A percentile compares a stretch with the other conserved stretches of the same genome.
Conservation (phyloP, 768 basidiomycete species). For the Hygrocybe coccinea region DNA sequence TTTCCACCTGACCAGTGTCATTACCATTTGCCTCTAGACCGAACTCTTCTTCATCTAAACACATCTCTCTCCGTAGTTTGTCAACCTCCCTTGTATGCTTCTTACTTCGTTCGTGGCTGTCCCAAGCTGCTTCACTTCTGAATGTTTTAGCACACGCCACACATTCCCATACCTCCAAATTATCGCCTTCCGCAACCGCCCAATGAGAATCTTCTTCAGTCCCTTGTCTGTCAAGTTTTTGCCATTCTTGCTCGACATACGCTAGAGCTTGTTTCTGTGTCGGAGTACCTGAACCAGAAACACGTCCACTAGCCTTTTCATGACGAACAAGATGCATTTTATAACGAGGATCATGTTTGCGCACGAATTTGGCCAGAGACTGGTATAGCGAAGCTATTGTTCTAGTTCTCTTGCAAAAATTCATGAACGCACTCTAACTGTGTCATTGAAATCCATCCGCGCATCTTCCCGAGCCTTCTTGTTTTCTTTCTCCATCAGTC, state of each 20-base stretch:
- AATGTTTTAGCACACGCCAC: constrained; percentile 91
- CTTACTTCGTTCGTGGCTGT: constrained; percentile 92
- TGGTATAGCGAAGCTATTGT: constrained; percentile 23
- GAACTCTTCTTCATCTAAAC: constrained; percentile 63
- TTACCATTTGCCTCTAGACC: constrained; percentile 34
- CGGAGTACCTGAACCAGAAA: constrained; percentile 32
- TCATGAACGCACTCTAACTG: constrained; percentile 61
- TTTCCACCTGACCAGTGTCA: not conserved
- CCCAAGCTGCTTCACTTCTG: constrained; percentile 89
- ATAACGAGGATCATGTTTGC: constrained; percentile 88
- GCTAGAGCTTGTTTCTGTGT: constrained; percentile 26
- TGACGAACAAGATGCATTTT: constrained; percentile 55
- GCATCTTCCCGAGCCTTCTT: constrained; percentile 86
- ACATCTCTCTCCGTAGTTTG: constrained; percentile 70
- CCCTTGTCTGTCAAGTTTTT: constrained; percentile 46
- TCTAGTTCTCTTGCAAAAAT: not conserved
- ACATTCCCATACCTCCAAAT: constrained; percentile 86
- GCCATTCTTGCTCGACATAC: constrained; percentile 90
- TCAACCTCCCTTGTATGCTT: constrained; percentile 90
- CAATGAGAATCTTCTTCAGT: constrained; percentile 59
- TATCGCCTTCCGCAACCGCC: constrained; percentile 65
- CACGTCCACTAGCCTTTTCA: constrained; percentile 30
- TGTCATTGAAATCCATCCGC: constrained; percentile 88
- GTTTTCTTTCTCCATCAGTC: constrained; percentile 94
- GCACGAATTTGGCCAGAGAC: constrained; percentile 70